These are phyloP conservation scores for Wickerhamiella azymoides DNA, from an alignment of 805 yeast genomes.

Conservation along the genomic window DNA sequence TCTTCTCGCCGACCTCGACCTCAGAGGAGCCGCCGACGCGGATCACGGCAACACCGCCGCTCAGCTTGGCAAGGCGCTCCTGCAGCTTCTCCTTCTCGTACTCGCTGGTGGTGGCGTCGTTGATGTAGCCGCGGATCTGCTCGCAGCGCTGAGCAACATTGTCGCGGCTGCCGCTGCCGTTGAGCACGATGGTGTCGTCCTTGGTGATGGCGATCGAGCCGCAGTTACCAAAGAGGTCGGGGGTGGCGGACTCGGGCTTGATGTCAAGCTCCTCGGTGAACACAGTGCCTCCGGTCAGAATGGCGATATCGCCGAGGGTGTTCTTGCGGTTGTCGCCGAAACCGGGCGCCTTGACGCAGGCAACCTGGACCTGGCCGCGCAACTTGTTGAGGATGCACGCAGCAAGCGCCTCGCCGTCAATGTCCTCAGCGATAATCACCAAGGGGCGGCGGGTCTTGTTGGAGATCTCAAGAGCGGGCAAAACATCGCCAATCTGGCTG, in stretches of 20 bases:
- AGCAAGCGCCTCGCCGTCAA: slow-evolving; percentile 97
- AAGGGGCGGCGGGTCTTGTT: slow-evolving; percentile 89
- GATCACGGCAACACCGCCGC: slow-evolving; percentile 97
- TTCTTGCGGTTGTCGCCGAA: slow-evolving; percentile 98
- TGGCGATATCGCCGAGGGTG: slow-evolving; percentile 89
- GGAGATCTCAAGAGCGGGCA: slow-evolving; percentile 87
- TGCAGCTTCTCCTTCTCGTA: slow-evolving; percentile 95
- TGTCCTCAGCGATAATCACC: slow-evolving; percentile 84
- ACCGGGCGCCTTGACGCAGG: slow-evolving; percentile 97
- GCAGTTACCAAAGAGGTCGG: slow-evolving; percentile 79
- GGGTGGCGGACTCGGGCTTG: slow-evolving; percentile 88
- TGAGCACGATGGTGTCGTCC: slow-evolving; percentile 87
- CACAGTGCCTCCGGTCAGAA: slow-evolving; percentile 81
- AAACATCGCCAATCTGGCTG: slow-evolving; percentile 74
- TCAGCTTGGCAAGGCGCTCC: slow-evolving; percentile 91
- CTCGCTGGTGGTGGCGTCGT: slow-evolving; percentile 57
- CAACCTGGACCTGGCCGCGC: slow-evolving; percentile 95
- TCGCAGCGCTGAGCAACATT: slow-evolving; percentile 76
- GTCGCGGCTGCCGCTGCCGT: slow-evolving; percentile 83
- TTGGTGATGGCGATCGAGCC: slow-evolving; percentile 87
- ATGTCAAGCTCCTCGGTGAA: slow-evolving; percentile 85
- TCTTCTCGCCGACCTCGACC: slow-evolving; percentile 98
- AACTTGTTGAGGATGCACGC: slow-evolving; percentile 94
- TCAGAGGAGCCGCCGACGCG: slow-evolving; percentile 96
- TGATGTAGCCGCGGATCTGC: slow-evolving; percentile 75